Evolutionary conservation across 75 land plant species (phyloP).

Genomic region (Sequoia sempervirens): DNA sequence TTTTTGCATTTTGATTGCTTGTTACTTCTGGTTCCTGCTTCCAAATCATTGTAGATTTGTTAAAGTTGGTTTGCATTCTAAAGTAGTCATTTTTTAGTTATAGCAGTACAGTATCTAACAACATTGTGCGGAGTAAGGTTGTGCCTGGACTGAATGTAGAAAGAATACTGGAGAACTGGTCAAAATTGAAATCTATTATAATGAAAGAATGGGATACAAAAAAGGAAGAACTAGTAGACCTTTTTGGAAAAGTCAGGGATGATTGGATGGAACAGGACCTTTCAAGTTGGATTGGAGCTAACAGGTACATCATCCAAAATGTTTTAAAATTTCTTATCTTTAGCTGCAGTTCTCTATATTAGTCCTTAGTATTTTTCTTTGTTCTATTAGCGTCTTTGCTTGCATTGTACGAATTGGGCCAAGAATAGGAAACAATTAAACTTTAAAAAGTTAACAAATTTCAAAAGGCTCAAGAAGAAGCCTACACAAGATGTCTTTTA

Average conservation of each 20-base stretch:
- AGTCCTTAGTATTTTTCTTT: background rate
- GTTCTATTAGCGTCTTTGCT: background rate
- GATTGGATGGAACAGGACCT: constrained; percentile 89
- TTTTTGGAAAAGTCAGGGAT: constrained; percentile 94
- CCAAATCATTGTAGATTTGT: background rate
- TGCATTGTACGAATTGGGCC: background rate
- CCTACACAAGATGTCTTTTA: background rate
- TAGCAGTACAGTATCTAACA: constrained; percentile 1
- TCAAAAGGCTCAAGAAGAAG: too few relatives aligned
- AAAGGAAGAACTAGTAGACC: constrained; percentile 66
- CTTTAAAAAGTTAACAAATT: too few relatives aligned
- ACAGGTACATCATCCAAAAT: constrained; percentile 48
- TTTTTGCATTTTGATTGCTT: background rate
- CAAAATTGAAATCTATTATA: constrained; percentile 67
- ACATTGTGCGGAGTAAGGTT: constrained; percentile 43
- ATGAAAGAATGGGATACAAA: constrained; percentile 85
- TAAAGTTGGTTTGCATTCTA: background rate
- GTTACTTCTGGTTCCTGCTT: constrained; percentile 1
- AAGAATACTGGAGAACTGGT: constrained; percentile 78
- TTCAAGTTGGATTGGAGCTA: constrained; percentile 87
- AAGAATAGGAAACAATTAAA: background rate
- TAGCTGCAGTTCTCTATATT: background rate
- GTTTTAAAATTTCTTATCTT: background rate
- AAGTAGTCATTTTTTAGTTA: background rate
- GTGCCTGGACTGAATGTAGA: constrained; percentile 73